Conservation (phyloP, 176 grass and related monocot species). For the Puccinellia tenuiflora region DNA sequence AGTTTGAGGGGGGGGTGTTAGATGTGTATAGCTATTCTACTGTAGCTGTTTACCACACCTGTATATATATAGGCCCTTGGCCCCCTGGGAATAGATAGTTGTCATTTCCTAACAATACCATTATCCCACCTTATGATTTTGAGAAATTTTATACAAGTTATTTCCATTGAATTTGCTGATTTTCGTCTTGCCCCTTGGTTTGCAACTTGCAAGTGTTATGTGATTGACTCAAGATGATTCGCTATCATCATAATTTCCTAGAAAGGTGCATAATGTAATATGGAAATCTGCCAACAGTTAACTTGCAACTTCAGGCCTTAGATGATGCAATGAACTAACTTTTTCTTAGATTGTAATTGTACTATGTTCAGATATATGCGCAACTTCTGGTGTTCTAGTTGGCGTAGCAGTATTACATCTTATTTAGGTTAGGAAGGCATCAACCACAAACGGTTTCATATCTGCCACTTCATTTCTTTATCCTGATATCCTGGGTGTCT, state of each 20-base stretch:
- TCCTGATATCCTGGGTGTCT: neutral
- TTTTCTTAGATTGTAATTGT: neutral
- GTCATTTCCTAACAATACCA: too few relatives aligned
- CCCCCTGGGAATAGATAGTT: too few relatives aligned
- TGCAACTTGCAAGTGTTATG: neutral
- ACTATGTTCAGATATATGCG: neutral
- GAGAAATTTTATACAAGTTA: neutral
- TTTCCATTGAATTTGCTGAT: neutral
- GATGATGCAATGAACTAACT: neutral
- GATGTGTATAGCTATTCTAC: too few relatives aligned
- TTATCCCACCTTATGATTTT: neutral
- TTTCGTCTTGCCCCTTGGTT: neutral
- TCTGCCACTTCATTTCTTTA: neutral
- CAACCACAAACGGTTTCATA: neutral
- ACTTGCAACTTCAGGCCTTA: neutral
- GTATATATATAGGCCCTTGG: too few relatives aligned
- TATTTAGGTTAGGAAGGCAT: neutral
- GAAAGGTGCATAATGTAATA: neutral
- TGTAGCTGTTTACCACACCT: too few relatives aligned
- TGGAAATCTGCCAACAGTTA: neutral
- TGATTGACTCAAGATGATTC: neutral
- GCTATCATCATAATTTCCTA: neutral
- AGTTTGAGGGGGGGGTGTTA: too few relatives aligned
- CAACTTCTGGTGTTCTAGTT: neutral
- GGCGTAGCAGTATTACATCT: neutral